Percentiles rank a stretch among this genome's conserved stretches.
Conservation (phyloP, 2,329 filamentous ascomycete genomes). For the Iodosphaeria phyllophila region DNA sequence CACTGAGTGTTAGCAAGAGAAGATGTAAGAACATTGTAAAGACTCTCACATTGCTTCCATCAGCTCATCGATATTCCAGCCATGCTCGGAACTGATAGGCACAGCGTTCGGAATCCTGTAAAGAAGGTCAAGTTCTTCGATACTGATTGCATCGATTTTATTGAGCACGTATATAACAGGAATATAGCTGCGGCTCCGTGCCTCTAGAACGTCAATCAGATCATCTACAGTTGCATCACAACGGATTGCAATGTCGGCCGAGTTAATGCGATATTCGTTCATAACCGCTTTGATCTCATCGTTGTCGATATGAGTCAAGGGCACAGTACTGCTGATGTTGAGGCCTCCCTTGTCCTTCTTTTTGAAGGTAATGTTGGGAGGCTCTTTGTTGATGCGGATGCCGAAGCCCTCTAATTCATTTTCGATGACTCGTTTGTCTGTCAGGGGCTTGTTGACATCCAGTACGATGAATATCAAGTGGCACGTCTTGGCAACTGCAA, state of each 20-base stretch:
- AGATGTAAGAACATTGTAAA: background rate
- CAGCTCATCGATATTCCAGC: conserved; percentile 91
- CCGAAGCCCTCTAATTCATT: conserved; percentile 91
- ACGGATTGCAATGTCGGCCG: conserved; percentile 90
- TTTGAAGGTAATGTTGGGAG: conserved; percentile 96
- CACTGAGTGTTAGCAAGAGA: conserved; percentile 2
- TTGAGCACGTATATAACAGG: conserved; percentile 98
- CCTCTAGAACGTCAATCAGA: conserved; percentile 87
- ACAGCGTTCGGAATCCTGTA: conserved; percentile 96
- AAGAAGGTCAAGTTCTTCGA: conserved; percentile 88
- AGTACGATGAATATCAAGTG: conserved; percentile 97
- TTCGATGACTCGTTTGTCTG: conserved; percentile 93
- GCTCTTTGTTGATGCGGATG: conserved; percentile 91
- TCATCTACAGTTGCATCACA: conserved; percentile 97
- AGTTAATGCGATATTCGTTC: conserved; percentile 91
- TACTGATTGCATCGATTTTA: conserved; percentile 97
- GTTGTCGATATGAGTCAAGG: conserved; percentile 77
- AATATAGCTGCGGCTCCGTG: conserved; percentile 87
- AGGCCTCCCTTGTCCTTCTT: conserved; percentile 99
- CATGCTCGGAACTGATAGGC: conserved; percentile 91
- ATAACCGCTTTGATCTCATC: conserved; percentile 98
- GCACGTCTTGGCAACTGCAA: conserved; percentile 96
- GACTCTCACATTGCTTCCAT: conserved; percentile 66
- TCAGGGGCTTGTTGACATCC: conserved; percentile 95
- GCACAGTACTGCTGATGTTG: conserved; percentile 87